Base-by-base conservation (phyloP, 148 eudicot species). In the Rhododendron kiyosumense region DNA sequence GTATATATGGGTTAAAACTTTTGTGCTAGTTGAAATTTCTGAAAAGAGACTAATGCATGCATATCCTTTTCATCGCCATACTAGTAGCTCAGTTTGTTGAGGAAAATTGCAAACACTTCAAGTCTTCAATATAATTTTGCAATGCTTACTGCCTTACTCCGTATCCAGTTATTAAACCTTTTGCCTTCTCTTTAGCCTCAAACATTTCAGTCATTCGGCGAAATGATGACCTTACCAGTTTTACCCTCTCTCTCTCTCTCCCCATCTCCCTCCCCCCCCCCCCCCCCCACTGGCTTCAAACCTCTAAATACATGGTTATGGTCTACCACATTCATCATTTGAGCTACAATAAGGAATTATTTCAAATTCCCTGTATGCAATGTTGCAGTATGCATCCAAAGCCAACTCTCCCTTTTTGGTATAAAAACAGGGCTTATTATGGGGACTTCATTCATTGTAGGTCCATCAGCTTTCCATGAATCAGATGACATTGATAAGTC, bases 361-460 rank as follows among this genome's bases (percentile, higher is more conserved):
- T 30, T 73, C 46, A 69, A 48, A 43, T 69, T 36, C 36, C 45
- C 45, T 10, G 28, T 57, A 1, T 10, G 46, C 71, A 80, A 18
- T 28, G 36, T 14, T 51, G 43, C 17, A 15, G 41, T 30, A 43
- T n/a, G 28, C 79, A 74, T 75, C 81, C 24, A 49, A 43, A 34
- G 41, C 69, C 34, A 51, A 51, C 32, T 43, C 85, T 67, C 8
- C 41, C 15, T 51, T 84, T 74, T 84, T 54, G 38, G 15, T 52
- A 74, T 34, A 78, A 30, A 84, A 61, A 87, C 93, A 95, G 98
- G 95, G 76, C 84, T 92, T 83, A 77, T 95, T 51, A 78, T 91
- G 6, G 98, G 97, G 78, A 89, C 91, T 86, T 87, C 97, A 48
- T 93, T 88, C 74, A 46, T 94, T 84, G 94, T 91, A 81, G 89